Evolutionary conservation across 176 grass and related monocot species (phyloP).

Genomic region (Hyparrhenia diplandra): DNA sequence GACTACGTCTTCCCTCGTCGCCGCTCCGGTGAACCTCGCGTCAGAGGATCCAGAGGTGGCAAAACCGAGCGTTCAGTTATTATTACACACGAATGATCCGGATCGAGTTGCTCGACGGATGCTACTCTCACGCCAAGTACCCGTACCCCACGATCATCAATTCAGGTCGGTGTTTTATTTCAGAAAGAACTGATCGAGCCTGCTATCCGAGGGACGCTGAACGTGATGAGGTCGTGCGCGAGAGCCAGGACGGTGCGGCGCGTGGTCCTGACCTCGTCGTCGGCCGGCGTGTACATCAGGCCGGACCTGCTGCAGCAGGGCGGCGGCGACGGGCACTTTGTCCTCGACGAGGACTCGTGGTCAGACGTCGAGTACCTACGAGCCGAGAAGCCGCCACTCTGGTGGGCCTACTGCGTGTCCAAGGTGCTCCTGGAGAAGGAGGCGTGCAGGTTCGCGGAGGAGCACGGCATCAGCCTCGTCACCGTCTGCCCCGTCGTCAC

Average conservation of each 20-base stretch:
- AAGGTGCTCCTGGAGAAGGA: slow-evolving; percentile 46
- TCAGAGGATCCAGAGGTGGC: neutral
- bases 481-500: slow-evolving; percentile 32
- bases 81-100: neutral
- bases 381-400: neutral
- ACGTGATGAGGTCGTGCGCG: slow-evolving; percentile 62
- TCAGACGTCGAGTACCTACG: slow-evolving; percentile 56
- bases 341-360: slow-evolving; percentile 23
- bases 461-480: slow-evolving; percentile 35
- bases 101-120: neutral
- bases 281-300: slow-evolving; percentile 19
- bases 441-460: slow-evolving; percentile 20
- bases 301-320: slow-evolving; percentile 24
- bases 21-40: slow-evolving; percentile 41
- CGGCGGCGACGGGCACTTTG: slow-evolving; percentile 1
- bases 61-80: neutral
- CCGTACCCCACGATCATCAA: neutral
- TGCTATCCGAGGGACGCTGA: slow-evolving; percentile 39
- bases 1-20: slow-evolving; percentile 58
- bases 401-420: slow-evolving; percentile 21
- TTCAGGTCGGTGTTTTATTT: neutral
- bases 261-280: slow-evolving; percentile 61
- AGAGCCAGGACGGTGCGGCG: slow-evolving; percentile 51
- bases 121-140: neutral
- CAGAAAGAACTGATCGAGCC: slow-evolving; percentile 24